phyloP scores from a whole-genome alignment of 257 asterid genomes.

The Gentiana straminea region DNA sequence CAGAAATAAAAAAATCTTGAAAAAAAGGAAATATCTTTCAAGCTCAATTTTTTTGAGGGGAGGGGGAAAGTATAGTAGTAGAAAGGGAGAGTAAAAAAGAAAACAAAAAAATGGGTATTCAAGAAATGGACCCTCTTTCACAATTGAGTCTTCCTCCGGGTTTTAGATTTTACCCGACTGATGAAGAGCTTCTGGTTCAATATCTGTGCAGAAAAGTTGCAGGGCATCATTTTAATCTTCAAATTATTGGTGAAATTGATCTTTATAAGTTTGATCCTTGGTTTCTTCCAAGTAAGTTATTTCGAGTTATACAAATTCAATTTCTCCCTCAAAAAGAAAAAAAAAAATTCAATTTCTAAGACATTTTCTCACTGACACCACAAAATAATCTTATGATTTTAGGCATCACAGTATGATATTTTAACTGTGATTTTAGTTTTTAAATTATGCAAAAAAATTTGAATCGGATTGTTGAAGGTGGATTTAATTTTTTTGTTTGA shows the following conservation, averaged over 20 bases:
- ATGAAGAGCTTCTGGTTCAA: constrained; percentile 80
- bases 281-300: constrained; percentile 63
- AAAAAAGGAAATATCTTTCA: not conserved
- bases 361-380: not conserved
- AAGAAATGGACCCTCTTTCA: constrained; percentile 58
- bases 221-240: constrained; percentile 49
- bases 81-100: not conserved
- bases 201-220: constrained; percentile 64
- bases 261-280: constrained; percentile 77
- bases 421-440: not conserved
- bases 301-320: not conserved
- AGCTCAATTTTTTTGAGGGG: not conserved
- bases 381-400: no score
- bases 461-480: not conserved
- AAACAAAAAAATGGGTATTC: constrained; percentile 40
- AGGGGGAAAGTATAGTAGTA: no score
- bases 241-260: constrained; percentile 60
- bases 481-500: not conserved
- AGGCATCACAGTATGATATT: not conserved
- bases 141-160: constrained; percentile 84
- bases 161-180: constrained; percentile 83
- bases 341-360: no score
- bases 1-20: constrained; percentile 12
- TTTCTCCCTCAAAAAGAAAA: not conserved
- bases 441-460: not conserved